These are phyloP conservation scores for Euptelea pleiosperma DNA, from an alignment of 164 flowering plant species.

Conservation along the genomic window DNA sequence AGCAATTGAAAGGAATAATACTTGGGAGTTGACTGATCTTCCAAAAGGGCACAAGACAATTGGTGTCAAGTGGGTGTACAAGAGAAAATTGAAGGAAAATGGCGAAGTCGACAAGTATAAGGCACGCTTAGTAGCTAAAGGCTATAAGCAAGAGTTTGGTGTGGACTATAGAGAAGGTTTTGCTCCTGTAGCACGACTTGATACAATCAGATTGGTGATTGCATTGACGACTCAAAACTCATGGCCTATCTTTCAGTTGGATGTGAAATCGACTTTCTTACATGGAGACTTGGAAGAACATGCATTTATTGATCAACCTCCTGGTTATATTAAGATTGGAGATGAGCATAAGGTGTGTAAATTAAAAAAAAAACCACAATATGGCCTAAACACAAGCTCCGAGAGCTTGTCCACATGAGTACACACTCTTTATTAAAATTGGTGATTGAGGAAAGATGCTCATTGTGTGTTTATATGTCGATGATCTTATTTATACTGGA, in stretches of 20 bases:
- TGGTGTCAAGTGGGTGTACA: constrained; percentile 15
- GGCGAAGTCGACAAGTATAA: constrained; percentile 6
- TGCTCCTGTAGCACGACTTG: constrained; percentile 8
- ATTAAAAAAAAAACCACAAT: constrained; percentile 13
- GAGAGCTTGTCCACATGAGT: too few relatives aligned
- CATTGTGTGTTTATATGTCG: too few relatives aligned
- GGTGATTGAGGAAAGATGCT: too few relatives aligned
- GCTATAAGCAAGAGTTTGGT: too few relatives aligned
- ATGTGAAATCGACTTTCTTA: constrained; percentile 14
- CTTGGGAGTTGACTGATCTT: too few relatives aligned
- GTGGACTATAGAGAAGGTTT: constrained; percentile 8
- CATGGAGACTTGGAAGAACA: constrained; percentile 22
- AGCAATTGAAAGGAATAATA: constrained; percentile 15
- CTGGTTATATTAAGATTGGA: constrained; percentile 6
- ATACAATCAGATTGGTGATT: constrained; percentile 16
- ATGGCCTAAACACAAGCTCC: constrained; percentile 15
- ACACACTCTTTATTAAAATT: too few relatives aligned
- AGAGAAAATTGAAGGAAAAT: constrained; percentile 8
- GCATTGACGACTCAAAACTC: constrained; percentile 9
- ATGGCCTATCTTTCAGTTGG: constrained; percentile 11
- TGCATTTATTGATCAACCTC: constrained; percentile 17
- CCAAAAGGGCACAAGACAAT: constrained; percentile 6
- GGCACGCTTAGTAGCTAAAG: constrained; percentile 11
- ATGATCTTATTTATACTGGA: too few relatives aligned
- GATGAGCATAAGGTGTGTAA: constrained; percentile 12